Conservation (phyloP, 495 filamentous ascomycete genomes). For the Tuber magnatum region DNA sequence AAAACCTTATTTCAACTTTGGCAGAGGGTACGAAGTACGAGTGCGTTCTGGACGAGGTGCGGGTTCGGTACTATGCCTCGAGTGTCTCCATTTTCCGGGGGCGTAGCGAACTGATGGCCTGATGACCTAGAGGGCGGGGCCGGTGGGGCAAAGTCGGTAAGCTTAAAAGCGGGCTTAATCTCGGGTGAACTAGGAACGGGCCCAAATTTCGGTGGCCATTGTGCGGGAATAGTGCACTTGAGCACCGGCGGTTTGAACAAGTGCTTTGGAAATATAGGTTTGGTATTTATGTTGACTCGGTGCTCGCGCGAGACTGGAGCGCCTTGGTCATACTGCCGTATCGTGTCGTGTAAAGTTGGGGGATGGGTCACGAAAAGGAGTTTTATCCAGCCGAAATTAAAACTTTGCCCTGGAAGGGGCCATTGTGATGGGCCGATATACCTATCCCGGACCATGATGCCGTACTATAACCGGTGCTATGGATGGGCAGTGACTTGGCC, state of each 20-base stretch:
- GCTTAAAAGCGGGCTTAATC: not conserved
- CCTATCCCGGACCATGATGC: not conserved
- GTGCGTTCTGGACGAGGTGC: not conserved
- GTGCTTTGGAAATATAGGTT: not conserved
- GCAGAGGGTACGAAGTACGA: not conserved
- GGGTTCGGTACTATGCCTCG: not conserved
- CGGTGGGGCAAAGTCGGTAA: not conserved
- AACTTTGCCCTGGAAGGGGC: not conserved
- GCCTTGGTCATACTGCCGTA: not conserved
- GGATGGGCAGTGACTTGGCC: not conserved
- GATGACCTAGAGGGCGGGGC: not conserved
- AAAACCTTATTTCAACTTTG: not conserved
- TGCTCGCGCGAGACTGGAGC: not conserved
- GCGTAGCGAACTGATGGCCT: not conserved
- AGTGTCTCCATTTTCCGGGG: not conserved
- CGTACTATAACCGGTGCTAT: not conserved
- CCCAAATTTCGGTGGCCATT: not conserved
- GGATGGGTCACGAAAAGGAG: not conserved
- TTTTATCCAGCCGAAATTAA: not conserved
- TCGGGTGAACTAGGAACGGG: constrained; percentile 1
- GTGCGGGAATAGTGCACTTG: not conserved
- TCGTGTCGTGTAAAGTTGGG: not conserved
- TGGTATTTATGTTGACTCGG: not conserved
- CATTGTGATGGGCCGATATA: not conserved
- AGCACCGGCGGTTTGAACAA: not conserved